Conservation (phyloP, 768 basidiomycete species). For the Psilocybe azurescens region DNA sequence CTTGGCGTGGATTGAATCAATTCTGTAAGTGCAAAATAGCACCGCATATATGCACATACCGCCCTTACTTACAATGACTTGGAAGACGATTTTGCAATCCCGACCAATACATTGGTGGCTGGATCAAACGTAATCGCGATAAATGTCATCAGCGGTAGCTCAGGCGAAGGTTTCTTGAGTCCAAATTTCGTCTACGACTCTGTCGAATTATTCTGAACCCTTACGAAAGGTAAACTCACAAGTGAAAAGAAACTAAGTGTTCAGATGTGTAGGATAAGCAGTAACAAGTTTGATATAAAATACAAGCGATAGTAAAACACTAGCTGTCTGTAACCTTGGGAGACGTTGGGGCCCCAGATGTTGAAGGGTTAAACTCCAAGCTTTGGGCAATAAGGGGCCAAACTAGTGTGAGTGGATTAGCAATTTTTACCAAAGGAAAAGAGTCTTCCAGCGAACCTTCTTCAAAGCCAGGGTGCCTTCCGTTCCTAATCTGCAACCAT, state of each 20-base stretch:
- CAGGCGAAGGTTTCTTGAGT: constrained; percentile 48
- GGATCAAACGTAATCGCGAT: constrained; percentile 50
- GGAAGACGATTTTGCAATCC: constrained; percentile 46
- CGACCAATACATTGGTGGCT: constrained; percentile 44
- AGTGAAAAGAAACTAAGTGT: neutral
- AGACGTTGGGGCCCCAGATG: constrained; percentile 18
- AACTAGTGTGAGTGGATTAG: constrained; percentile 39
- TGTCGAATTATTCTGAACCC: constrained; percentile 40
- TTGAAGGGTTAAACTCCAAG: constrained; percentile 60
- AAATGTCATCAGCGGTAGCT: constrained; percentile 48
- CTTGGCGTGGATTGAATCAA: constrained; percentile 53
- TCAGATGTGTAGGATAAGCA: neutral
- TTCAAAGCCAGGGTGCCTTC: constrained; percentile 87
- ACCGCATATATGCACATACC: neutral
- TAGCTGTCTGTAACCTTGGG: constrained; percentile 13
- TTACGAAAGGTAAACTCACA: neutral
- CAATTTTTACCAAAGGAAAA: neutral
- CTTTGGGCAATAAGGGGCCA: constrained; percentile 72
- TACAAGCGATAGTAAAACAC: neutral
- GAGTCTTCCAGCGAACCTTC: constrained; percentile 53
- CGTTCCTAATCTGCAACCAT: constrained; percentile 85
- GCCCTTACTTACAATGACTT: neutral
- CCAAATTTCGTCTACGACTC: constrained; percentile 52
- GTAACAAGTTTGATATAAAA: neutral
- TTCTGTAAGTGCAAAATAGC: constrained; percentile 37